phyloP scores from a whole-genome alignment of 2,329 filamentous ascomycete genomes.

The Apiospora hydei region DNA sequence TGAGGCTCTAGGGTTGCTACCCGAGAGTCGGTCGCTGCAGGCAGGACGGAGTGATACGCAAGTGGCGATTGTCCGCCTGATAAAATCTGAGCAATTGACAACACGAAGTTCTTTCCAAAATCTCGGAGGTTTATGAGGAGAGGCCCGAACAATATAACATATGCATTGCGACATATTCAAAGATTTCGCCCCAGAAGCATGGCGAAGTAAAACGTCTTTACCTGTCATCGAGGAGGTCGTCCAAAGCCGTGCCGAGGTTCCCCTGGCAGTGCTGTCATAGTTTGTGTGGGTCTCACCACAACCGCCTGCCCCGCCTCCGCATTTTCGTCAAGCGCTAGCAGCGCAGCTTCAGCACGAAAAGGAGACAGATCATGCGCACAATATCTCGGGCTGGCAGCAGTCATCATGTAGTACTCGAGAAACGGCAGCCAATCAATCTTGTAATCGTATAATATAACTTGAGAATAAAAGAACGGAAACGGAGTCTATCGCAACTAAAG shows the following conservation, averaged over 20 bases:
- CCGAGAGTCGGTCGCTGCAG: not conserved
- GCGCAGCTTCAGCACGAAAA: not conserved
- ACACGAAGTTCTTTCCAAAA: not conserved
- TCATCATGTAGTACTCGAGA: not conserved
- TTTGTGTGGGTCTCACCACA: constrained; percentile 3
- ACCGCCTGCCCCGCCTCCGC: constrained; percentile 12
- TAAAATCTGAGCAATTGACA: not conserved
- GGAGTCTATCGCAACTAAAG: not conserved
- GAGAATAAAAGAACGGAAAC: not conserved
- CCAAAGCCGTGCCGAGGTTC: constrained; percentile 1
- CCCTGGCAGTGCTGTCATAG: not conserved
- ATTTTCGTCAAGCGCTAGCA: not conserved
- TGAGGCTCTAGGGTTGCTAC: not conserved
- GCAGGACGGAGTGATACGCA: not conserved
- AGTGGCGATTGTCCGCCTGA: not conserved
- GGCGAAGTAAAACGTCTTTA: not conserved
- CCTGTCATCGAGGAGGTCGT: not conserved
- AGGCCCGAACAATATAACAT: not conserved
- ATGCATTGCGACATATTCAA: not conserved
- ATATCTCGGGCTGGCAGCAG: too few species aligned
- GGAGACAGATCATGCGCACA: not conserved
- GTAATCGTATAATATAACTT: not conserved
- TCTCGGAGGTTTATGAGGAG: not conserved
- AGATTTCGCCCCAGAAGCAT: rapidly evolving
- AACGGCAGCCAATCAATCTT: not conserved